Conservation (phyloP, 139 green algal genomes). For the Astrephomene gubernaculifera region DNA sequence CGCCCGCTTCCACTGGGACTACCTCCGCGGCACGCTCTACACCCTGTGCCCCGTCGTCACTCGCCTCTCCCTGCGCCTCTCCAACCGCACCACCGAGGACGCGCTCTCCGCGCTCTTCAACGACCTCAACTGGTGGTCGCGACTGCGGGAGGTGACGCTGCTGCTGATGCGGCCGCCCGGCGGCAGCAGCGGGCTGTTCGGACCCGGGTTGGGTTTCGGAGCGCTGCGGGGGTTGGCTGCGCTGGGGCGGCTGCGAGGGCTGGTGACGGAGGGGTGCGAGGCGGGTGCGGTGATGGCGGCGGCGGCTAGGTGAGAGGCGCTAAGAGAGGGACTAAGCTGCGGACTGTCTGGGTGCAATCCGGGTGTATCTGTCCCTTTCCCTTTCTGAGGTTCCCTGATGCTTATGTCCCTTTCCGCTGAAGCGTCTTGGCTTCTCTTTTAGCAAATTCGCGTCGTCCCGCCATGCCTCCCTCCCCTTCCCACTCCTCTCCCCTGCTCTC, state of each 20-base stretch:
- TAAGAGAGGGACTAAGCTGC: too few relatives aligned
- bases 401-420: too few relatives aligned
- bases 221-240: background rate
- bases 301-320: background rate
- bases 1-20: conserved; percentile 8
- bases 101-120: background rate
- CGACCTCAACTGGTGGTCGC: conserved; percentile 21
- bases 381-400: too few relatives aligned
- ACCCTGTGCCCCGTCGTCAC: conserved; percentile 12
- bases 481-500: background rate
- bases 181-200: background rate
- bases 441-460: too few relatives aligned
- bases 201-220: background rate
- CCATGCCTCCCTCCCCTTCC: background rate
- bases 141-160: conserved; percentile 20
- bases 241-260: background rate
- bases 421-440: too few relatives aligned
- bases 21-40: conserved; percentile 39
- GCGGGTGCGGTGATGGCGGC: background rate
- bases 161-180: conserved; percentile 5
- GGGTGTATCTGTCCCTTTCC: too few relatives aligned
- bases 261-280: conserved; percentile 16
- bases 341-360: too few relatives aligned
- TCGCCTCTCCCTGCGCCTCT: background rate
- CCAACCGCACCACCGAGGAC: background rate